Evolutionary conservation across 495 filamentous ascomycete species (phyloP).

Genomic region (Xylaria cubensis): DNA sequence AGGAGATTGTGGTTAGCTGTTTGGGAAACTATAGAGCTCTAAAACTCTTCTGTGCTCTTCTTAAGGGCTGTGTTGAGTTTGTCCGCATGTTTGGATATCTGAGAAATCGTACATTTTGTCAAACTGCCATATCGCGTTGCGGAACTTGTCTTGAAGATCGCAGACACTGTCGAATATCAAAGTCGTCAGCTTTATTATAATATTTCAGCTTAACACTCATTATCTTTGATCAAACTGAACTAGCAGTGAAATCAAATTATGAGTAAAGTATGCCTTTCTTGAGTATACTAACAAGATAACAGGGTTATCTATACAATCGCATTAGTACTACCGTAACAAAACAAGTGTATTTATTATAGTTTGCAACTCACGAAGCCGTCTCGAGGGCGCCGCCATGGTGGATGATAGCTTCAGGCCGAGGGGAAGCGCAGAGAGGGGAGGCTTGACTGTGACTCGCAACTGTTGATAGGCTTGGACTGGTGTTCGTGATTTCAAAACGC

Average conservation of each 20-base stretch:
- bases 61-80: neutral
- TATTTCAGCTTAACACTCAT: neutral
- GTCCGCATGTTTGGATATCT: neutral
- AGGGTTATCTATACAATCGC: constrained; percentile 61
- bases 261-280: neutral
- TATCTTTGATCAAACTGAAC: neutral
- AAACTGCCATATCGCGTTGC: constrained; percentile 80
- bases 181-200: neutral
- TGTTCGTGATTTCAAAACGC: neutral
- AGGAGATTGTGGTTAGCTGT: too few species aligned
- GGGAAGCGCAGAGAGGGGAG: neutral
- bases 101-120: constrained; percentile 68
- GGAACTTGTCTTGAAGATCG: constrained; percentile 95
- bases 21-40: neutral
- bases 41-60: neutral
- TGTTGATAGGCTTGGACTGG: neutral
- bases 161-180: constrained; percentile 68
- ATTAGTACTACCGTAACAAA: constrained; percentile 23
- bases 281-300: constrained; percentile 67
- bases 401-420: constrained; percentile 23
- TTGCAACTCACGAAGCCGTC: constrained; percentile 48
- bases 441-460: neutral
- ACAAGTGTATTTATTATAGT: neutral
- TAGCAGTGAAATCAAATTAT: neutral
- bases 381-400: constrained; percentile 42